phyloP scores from a whole-genome alignment of 352 stramenopile species.

The Phytophthora palmivora region DNA sequence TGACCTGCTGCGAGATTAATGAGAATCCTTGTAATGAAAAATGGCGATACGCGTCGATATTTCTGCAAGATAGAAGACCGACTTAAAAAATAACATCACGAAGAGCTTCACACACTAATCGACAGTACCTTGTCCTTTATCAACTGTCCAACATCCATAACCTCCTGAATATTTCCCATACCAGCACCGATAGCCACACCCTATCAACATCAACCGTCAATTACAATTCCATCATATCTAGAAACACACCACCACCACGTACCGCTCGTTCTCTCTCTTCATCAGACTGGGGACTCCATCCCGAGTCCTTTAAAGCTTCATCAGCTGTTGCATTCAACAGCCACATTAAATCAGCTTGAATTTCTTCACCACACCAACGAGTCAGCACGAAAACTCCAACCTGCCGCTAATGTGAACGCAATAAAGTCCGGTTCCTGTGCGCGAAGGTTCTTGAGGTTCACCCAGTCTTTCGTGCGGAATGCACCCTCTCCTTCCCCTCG shows the following conservation, averaged over 20 bases:
- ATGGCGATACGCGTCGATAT: constrained; percentile 91
- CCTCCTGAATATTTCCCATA: constrained; percentile 90
- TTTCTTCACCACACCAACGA: neutral
- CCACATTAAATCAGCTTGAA: constrained; percentile 7
- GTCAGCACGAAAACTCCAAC: constrained; percentile 32
- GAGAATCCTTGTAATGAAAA: constrained; percentile 94
- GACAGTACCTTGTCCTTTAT: constrained; percentile 70
- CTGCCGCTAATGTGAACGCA: constrained; percentile 81
- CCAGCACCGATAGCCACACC: constrained; percentile 86
- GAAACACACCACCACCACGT: neutral
- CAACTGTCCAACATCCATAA: constrained; percentile 77
- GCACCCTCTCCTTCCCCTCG: constrained; percentile 54
- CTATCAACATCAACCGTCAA: constrained; percentile 34
- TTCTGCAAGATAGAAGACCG: constrained; percentile 48
- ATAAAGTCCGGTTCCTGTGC: constrained; percentile 89
- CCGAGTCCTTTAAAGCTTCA: constrained; percentile 83
- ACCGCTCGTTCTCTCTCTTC: constrained; percentile 74
- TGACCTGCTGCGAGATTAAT: constrained; percentile 94
- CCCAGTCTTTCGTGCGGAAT: constrained; percentile 73
- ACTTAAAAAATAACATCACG: neutral
- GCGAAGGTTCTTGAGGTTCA: constrained; percentile 72
- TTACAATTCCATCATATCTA: neutral
- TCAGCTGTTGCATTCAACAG: constrained; percentile 50
- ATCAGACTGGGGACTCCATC: constrained; percentile 68
- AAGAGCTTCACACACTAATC: neutral